A percentile compares a stretch with the other conserved stretches of the same genome.
Conservation (phyloP, 192 early-diverging fungal genomes). For the Entomortierella parvispora region DNA sequence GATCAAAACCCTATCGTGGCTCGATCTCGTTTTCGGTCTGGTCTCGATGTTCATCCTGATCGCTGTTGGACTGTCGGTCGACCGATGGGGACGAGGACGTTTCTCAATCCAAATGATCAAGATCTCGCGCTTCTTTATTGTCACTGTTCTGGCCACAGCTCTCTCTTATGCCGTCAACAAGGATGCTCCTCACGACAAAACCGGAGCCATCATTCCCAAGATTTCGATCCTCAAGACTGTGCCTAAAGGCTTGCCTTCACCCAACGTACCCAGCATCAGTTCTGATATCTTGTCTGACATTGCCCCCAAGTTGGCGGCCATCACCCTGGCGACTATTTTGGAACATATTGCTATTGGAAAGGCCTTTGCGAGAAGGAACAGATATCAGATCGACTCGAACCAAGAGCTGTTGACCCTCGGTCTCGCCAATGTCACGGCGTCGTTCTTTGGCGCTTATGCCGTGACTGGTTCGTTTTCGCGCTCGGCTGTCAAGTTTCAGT, state of each 20-base stretch:
- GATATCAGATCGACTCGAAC: conserved; percentile 82
- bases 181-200: conserved; percentile 21
- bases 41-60: conserved; percentile 27
- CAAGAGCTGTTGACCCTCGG: conserved; percentile 94
- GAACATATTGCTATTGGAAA: conserved; percentile 95
- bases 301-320: conserved; percentile 64
- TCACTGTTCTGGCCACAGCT: conserved; percentile 77
- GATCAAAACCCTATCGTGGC: conserved; percentile 29
- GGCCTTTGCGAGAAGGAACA: conserved; percentile 86
- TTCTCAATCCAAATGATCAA: conserved; percentile 71
- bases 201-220: conserved; percentile 50
- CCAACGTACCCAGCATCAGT: conserved; percentile 63
- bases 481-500: conserved; percentile 89
- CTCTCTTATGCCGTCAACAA: conserved; percentile 76
- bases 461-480: conserved; percentile 95
- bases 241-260: conserved; percentile 76
- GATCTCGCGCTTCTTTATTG: conserved; percentile 78
- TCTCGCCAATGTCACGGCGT: conserved; percentile 82
- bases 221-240: conserved; percentile 76
- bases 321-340: conserved; percentile 81
- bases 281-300: conserved; percentile 59
- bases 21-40: conserved; percentile 43
- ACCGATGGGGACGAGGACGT: conserved; percentile 45
- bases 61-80: conserved; percentile 31
- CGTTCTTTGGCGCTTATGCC: conserved; percentile 89